Evolutionary conservation across 2,329 filamentous ascomycete genomes (phyloP).

Genomic region (Cladosporium cucumerinum): DNA sequence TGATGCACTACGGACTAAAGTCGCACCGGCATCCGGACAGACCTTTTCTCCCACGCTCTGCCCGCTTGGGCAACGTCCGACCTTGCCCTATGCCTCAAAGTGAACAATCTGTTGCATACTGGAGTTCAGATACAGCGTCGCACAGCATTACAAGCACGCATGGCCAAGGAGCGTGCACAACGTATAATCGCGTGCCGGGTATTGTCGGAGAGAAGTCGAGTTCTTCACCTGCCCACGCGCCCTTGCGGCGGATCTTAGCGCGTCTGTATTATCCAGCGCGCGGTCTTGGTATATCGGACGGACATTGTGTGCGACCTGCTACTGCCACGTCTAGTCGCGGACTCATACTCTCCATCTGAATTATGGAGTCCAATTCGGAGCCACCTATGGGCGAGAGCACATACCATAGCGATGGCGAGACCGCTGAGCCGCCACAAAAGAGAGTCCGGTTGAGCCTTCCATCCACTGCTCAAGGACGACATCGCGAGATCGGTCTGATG

Average conservation of each 20-base stretch:
- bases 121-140: background rate
- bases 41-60: conserved; percentile 9
- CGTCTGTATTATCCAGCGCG: conserved; percentile 7
- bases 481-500: conserved; percentile 51
- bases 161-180: background rate
- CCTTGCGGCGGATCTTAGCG: conserved; percentile 11
- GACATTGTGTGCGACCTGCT: conserved; percentile 1
- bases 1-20: background rate
- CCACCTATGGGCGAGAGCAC: background rate
- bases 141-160: background rate
- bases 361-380: conserved; percentile 8
- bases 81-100: conserved; percentile 9
- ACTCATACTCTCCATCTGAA: conserved; percentile 3
- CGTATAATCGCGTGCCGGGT: background rate
- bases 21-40: conserved; percentile 1
- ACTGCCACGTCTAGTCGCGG: background rate
- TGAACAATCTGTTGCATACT: background rate
- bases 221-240: background rate
- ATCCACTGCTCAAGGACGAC: conserved; percentile 20
- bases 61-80: conserved; percentile 2
- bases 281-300: conserved; percentile 12
- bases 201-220: background rate
- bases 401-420: conserved; percentile 7
- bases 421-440: conserved; percentile 11
- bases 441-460: conserved; percentile 13